A percentile compares a stretch with the other conserved stretches of the same genome.
Conservation (phyloP, 2,329 filamentous ascomycete genomes). For the Penicillium crustosum region DNA sequence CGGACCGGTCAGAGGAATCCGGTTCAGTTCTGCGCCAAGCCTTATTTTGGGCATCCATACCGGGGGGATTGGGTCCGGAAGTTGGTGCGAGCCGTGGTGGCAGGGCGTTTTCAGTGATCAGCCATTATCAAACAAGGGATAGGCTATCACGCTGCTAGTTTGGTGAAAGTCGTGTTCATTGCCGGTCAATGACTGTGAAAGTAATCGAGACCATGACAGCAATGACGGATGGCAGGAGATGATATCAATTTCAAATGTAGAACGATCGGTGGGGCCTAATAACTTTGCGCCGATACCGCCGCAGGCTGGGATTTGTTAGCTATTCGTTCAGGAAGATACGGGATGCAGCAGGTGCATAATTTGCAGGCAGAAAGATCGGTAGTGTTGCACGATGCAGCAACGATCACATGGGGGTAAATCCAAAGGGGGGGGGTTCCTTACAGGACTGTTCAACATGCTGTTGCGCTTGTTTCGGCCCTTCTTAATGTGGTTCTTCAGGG, state of each 20-base stretch:
- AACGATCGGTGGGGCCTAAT: conserved; percentile 27
- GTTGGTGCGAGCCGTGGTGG: conserved; percentile 1
- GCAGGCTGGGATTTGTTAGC: conserved; percentile 40
- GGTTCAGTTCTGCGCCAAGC: conserved; percentile 1
- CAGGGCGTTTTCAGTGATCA: conserved; percentile 1
- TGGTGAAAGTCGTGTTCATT: conserved; percentile 1
- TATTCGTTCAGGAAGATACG: conserved; percentile 2
- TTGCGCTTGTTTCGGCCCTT: conserved; percentile 93
- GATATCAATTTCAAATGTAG: conserved; percentile 7
- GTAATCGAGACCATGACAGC: conserved; percentile 7
- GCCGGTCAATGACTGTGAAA: conserved; percentile 1
- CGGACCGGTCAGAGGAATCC: conserved; percentile 2
- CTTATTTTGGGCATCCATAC: conserved; percentile 8
- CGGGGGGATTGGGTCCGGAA: background rate
- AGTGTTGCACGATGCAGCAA: conserved; percentile 22
- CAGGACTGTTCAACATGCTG: conserved; percentile 93
- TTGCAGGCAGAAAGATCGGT: conserved; percentile 15
- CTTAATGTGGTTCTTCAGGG: conserved; percentile 98
- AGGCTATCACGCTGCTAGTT: background rate
- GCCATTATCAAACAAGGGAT: conserved; percentile 1
- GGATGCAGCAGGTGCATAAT: background rate
- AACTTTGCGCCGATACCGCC: conserved; percentile 47
- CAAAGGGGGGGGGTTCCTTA: conserved; percentile 54
- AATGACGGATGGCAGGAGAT: conserved; percentile 13
- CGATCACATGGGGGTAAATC: conserved; percentile 23